Evolutionary conservation across 2,329 filamentous ascomycete species (phyloP).

Genomic region (Ophiostoma triangulosporum): DNA sequence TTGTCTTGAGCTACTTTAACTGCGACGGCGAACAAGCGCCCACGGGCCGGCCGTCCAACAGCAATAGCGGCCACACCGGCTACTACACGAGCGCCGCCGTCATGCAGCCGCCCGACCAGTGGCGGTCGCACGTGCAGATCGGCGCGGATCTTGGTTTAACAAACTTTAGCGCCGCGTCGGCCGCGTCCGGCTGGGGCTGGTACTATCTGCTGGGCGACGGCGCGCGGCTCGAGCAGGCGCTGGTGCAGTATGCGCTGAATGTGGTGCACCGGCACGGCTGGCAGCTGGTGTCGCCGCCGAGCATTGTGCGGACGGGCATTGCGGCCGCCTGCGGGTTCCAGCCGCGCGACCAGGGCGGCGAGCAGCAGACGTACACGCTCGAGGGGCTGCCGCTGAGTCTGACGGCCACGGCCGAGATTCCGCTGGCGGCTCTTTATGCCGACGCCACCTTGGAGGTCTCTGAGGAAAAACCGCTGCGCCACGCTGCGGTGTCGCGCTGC

Average conservation of each 20-base stretch:
- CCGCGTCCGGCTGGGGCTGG: constrained; percentile 91
- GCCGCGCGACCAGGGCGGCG: constrained; percentile 76
- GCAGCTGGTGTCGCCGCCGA: constrained; percentile 71
- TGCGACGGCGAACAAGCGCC: constrained; percentile 40
- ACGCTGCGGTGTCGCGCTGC: constrained; percentile 78
- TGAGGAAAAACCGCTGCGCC: constrained; percentile 69
- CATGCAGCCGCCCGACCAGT: constrained; percentile 17
- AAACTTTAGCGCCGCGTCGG: constrained; percentile 71
- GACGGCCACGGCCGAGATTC: constrained; percentile 86
- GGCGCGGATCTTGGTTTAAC: constrained; percentile 77
- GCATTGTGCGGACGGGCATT: constrained; percentile 83
- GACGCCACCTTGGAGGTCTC: constrained; percentile 52
- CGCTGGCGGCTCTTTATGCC: constrained; percentile 81
- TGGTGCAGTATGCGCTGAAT: constrained; percentile 72
- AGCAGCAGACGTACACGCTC: constrained; percentile 82
- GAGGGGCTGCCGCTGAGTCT: constrained; percentile 62
- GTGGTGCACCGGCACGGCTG: constrained; percentile 63
- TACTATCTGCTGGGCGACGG: constrained; percentile 91
- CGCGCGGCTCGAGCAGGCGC: constrained; percentile 84
- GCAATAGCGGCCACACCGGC: not conserved
- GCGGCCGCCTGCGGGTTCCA: constrained; percentile 87
- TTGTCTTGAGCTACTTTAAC: constrained; percentile 67
- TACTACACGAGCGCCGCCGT: not conserved
- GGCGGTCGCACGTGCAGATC: constrained; percentile 73
- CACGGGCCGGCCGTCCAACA: constrained; percentile 4